Conservation (phyloP, 192 early-diverging fungal species). For the Coemansia sp. region DNA sequence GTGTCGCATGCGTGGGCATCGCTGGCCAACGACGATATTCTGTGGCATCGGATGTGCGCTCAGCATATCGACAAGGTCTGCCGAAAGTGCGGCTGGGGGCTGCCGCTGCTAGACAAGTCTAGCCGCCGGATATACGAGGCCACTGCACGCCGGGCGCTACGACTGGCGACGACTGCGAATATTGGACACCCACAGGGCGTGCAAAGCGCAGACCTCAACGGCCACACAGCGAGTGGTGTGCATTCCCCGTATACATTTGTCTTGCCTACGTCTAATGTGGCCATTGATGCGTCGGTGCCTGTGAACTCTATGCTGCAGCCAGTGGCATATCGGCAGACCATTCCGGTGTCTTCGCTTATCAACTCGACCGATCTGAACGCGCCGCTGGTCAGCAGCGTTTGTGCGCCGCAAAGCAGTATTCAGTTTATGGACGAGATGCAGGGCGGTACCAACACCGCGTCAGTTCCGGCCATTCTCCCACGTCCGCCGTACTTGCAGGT, state of each 20-base stretch:
- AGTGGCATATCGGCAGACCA: slow-evolving; percentile 13
- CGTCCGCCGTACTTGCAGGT: background rate
- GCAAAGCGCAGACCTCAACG: background rate
- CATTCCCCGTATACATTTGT: slow-evolving; percentile 20
- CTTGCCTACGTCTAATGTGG: slow-evolving; percentile 20
- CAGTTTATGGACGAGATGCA: slow-evolving; percentile 33
- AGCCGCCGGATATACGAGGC: slow-evolving; percentile 55
- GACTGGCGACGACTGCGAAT: slow-evolving; percentile 19
- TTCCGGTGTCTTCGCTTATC: slow-evolving; percentile 51
- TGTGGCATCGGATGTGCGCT: slow-evolving; percentile 97
- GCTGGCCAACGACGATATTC: slow-evolving; percentile 85
- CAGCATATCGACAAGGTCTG: slow-evolving; percentile 98
- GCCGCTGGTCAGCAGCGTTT: slow-evolving; percentile 49
- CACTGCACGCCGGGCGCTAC: slow-evolving; percentile 38
- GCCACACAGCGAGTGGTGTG: background rate
- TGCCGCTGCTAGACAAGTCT: slow-evolving; percentile 77
- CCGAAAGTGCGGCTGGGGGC: slow-evolving; percentile 93
- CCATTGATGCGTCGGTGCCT: slow-evolving; percentile 15
- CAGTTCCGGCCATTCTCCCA: background rate
- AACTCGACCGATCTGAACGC: slow-evolving; percentile 34
- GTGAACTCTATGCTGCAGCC: slow-evolving; percentile 1
- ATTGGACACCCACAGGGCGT: background rate
- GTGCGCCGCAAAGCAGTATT: slow-evolving; percentile 38
- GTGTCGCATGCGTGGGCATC: slow-evolving; percentile 78
- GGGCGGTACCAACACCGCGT: background rate